Base-by-base conservation (phyloP, 106 monocot species). In the Gastrodia elata region DNA sequence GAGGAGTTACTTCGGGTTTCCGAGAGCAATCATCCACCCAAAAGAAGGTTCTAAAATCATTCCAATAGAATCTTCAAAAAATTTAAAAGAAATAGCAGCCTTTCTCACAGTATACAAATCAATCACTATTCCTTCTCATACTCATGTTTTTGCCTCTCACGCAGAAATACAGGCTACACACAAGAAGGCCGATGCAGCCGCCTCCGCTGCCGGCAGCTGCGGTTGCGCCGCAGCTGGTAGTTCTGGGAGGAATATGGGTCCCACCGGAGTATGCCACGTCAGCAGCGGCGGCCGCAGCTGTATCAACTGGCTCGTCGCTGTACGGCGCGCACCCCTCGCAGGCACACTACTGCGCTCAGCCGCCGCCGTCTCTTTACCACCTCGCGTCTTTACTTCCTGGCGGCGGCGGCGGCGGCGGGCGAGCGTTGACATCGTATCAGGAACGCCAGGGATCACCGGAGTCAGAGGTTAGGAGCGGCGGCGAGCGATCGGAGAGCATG, bases 161-260 rank as follows among this genome's bases (percentile, higher is more conserved):
- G n/a, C 77, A 95, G 95, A 95, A 95, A 73, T 95, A 95, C 65
- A 59, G 95, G 48, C 82, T 95, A 3, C 91, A 92, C 82, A 95
- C 95, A 1, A 70, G 95, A 33, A 81, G 95, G 38, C 95, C 95
- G 8, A 83, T 87, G 16, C 52, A 42, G 14, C 79, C 83, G 25
- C 81, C 83, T 30, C 82, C 74, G 73, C 30, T 71, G 0, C 1
- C 88, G 13, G 58, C 74, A 5, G 40, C 80, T 8, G 52, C 74
- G 5, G 74, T 70, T 9, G 39, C 82, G 32, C 89, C 91, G 15
- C 95, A 89, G 67, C 87, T 95, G 22, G 78, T 95, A 56, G 91
- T 95, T 27, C 80, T 95, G 9, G 95, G 91, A 0, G 87, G 95
- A 58, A 91, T 95, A 25, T 95, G 95, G 95, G 91, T 95, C 30